Conservation (phyloP, 805 yeast species). For the Yueomyces sp. region DNA sequence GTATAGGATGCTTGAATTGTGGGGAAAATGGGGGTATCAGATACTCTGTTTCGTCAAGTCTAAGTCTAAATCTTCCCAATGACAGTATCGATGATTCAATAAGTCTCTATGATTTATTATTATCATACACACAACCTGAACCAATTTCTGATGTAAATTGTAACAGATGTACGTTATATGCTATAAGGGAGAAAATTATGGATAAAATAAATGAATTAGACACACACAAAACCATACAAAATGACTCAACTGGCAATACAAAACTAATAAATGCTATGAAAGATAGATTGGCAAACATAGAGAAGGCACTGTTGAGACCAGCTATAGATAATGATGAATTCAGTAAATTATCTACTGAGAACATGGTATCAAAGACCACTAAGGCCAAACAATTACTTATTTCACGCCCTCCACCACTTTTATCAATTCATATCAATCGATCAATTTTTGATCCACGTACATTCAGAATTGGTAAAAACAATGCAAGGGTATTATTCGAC, state of each 20-base stretch:
- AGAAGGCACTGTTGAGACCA: conserved; percentile 40
- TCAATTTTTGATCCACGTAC: conserved; percentile 83
- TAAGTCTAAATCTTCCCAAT: conserved; percentile 52
- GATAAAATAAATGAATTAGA: conserved; percentile 29
- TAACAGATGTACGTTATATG: conserved; percentile 63
- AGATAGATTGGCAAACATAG: conserved; percentile 33
- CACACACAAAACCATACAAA: conserved; percentile 4
- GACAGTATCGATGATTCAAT: conserved; percentile 28
- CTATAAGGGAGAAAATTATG: conserved; percentile 29
- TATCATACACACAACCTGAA: conserved; percentile 33
- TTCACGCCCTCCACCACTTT: conserved; percentile 63
- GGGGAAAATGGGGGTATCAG: conserved; percentile 87
- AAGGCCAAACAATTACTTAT: conserved; percentile 71
- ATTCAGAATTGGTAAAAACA: conserved; percentile 66
- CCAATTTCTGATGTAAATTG: conserved; percentile 83
- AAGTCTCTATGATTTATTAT: not conserved
- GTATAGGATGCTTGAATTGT: conserved; percentile 81
- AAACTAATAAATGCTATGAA: conserved; percentile 14
- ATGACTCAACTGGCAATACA: not conserved
- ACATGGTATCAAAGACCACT: conserved; percentile 52
- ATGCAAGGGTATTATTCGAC: conserved; percentile 68
- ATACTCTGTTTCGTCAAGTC: conserved; percentile 57
- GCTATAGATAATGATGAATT: conserved; percentile 67
- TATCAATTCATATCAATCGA: conserved; percentile 75
- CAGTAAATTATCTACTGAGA: conserved; percentile 52